Percentiles rank a stretch among this genome's conserved stretches.
Conservation (phyloP, 108 stramenopile species). For the Ochromonas danica region DNA sequence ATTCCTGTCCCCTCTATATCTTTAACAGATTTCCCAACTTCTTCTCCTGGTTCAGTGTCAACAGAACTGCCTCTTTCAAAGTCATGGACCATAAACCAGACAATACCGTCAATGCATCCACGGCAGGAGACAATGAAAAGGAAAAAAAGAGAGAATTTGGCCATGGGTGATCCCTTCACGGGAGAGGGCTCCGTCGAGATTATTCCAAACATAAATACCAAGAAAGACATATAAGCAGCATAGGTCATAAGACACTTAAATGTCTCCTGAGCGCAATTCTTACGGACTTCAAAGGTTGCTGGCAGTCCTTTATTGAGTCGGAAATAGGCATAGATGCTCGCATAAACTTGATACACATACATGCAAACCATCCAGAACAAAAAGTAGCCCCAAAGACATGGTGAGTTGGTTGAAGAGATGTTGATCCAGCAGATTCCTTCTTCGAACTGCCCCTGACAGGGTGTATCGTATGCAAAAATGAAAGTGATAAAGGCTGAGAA, state of each 20-base stretch:
- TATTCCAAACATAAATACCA: conserved; percentile 4
- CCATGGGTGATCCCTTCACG: not conserved
- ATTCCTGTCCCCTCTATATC: too few relatives aligned
- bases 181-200: not conserved
- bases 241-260: conserved; percentile 7
- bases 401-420: conserved; percentile 8
- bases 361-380: conserved; percentile 32
- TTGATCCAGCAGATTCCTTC: conserved; percentile 30
- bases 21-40: too few relatives aligned
- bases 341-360: conserved; percentile 29
- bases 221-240: conserved; percentile 6
- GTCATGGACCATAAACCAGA: conserved; percentile 28
- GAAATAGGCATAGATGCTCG: conserved; percentile 8
- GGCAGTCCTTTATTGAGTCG: conserved; percentile 31
- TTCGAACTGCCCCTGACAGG: conserved; percentile 25
- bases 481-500: conserved; percentile 10
- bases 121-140: not conserved
- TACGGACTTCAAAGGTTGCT: conserved; percentile 25
- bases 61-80: not conserved
- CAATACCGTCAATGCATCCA: conserved; percentile 19
- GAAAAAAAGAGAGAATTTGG: not conserved
- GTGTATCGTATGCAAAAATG: not conserved
- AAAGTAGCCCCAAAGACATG: conserved; percentile 34
- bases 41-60: not conserved
- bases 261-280: conserved; percentile 28